Evolutionary conservation across 2,329 filamentous ascomycete species (phyloP).

Genomic region (Cucurbitaria berberidis): DNA sequence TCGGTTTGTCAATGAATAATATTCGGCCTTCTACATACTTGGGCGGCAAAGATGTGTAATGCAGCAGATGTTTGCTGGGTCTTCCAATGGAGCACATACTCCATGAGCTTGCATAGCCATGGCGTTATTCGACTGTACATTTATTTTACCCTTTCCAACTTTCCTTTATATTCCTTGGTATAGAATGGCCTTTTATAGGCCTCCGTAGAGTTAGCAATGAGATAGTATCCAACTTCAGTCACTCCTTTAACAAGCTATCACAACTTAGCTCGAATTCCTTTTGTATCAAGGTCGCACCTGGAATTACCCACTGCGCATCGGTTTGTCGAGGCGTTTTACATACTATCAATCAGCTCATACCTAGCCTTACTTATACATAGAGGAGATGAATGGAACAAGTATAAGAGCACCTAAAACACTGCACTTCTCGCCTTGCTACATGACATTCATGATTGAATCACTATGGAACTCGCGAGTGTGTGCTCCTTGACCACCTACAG

Average conservation of each 20-base stretch:
- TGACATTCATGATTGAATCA: no score
- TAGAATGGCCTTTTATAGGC: conserved; percentile 7
- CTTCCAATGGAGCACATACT: conserved; percentile 11
- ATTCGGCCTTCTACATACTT: conserved; percentile 1
- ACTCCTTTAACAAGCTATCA: conserved; percentile 8
- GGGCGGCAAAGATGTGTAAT: conserved; percentile 11
- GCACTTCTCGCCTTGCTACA: no score
- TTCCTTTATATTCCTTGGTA: conserved; percentile 18
- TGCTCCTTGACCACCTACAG: no score
- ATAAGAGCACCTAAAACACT: no score
- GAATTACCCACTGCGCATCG: no score
- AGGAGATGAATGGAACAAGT: no score
- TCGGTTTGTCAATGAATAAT: background rate
- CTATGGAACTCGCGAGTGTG: no score
- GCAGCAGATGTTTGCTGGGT: conserved; percentile 8
- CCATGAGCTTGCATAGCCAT: conserved; percentile 31
- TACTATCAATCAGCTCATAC: no score
- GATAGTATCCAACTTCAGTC: conserved; percentile 10
- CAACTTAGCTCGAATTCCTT: no score
- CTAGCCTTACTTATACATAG: no score
- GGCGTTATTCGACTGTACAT: conserved; percentile 22
- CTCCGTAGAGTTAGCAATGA: conserved; percentile 2
- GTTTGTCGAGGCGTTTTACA: no score
- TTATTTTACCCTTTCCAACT: conserved; percentile 10
- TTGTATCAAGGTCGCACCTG: no score